A percentile compares a stretch with the other conserved stretches of the same genome.
These are phyloP conservation scores for Apophysomyces variabilis DNA, from an alignment of 371 early-diverging fungal species.

Conservation along the genomic window DNA sequence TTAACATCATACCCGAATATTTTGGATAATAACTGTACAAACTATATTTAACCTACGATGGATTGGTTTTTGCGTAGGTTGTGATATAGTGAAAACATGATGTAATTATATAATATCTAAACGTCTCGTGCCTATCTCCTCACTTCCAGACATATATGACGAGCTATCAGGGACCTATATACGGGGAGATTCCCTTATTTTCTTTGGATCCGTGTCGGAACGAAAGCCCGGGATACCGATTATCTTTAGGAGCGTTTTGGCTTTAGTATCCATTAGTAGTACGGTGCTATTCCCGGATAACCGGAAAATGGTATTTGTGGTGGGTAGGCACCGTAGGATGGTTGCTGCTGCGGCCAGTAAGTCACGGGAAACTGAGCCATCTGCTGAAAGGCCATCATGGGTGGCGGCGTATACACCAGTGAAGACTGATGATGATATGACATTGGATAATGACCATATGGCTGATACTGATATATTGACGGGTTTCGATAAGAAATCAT, in stretches of 20 bases:
- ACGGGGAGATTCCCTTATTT: too few species aligned
- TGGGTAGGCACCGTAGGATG: not conserved
- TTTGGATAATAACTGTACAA: too few species aligned
- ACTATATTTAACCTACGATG: too few species aligned
- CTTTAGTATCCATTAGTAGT: not conserved
- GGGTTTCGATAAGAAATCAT: not conserved
- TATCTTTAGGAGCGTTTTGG: not conserved
- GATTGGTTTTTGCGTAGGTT: not conserved
- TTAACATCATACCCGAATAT: conserved; percentile 1
- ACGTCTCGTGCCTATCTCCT: too few species aligned
- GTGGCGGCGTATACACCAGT: not conserved
- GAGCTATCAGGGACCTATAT: too few species aligned
- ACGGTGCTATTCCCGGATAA: conserved; percentile 1
- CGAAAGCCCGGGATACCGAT: too few species aligned
- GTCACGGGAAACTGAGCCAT: not conserved
- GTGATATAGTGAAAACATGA: too few species aligned
- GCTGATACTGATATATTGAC: not conserved
- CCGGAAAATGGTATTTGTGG: not conserved
- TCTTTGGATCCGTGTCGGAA: too few species aligned
- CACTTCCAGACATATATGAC: too few species aligned
- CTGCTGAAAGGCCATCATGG: not conserved
- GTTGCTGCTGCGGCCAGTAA: not conserved
- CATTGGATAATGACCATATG: not conserved
- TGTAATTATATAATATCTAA: too few species aligned
- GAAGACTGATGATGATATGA: conserved; percentile 1